Conservation (phyloP, 805 yeast species). For the Clavispora phyllophila region DNA sequence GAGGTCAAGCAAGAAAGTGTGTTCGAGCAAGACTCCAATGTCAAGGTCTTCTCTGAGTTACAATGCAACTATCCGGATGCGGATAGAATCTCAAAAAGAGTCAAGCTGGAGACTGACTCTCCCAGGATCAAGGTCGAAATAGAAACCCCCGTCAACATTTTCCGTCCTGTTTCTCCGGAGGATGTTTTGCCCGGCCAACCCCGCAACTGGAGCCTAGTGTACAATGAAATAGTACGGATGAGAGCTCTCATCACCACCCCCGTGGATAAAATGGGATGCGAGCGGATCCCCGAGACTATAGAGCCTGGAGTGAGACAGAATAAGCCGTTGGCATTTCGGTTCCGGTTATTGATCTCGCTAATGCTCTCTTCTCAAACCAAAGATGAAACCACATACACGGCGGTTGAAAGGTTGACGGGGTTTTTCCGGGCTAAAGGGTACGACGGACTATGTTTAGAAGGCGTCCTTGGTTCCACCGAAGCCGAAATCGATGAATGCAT, state of each 20-base stretch:
- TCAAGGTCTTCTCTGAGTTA: no score
- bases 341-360: slow-evolving; percentile 71
- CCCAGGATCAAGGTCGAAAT: neutral
- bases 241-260: slow-evolving; percentile 67
- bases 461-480: slow-evolving; percentile 47
- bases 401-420: slow-evolving; percentile 57
- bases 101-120: neutral
- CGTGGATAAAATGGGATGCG: slow-evolving; percentile 87
- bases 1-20: neutral
- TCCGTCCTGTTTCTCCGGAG: slow-evolving; percentile 5
- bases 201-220: slow-evolving; percentile 48
- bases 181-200: slow-evolving; percentile 10
- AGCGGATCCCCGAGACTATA: slow-evolving; percentile 45
- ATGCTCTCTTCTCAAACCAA: slow-evolving; percentile 91
- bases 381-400: slow-evolving; percentile 76
- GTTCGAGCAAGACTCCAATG: no score
- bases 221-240: slow-evolving; percentile 61
- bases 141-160: slow-evolving; percentile 7
- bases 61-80: no score
- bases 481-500: slow-evolving; percentile 59
- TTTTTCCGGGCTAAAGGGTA: slow-evolving; percentile 37
- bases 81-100: no score
- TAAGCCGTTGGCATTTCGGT: slow-evolving; percentile 46
- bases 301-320: slow-evolving; percentile 25
- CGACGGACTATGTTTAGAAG: slow-evolving; percentile 54